phyloP scores from a whole-genome alignment of 192 early-diverging fungal genomes.

The Geranomyces michiganensis region DNA sequence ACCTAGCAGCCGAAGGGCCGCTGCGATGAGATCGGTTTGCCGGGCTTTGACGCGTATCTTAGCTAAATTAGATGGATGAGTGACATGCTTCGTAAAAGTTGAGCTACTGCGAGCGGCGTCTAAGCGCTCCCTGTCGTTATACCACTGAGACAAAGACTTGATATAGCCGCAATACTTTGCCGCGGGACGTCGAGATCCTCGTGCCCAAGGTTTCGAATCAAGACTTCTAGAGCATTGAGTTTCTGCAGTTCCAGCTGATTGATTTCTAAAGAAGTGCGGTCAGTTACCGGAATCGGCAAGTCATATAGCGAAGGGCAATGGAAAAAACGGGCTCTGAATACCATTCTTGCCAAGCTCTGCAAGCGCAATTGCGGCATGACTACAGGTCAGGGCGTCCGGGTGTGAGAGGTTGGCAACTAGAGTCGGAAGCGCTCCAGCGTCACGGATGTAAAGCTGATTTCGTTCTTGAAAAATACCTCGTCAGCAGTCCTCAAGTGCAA shows the following conservation, averaged over 20 bases:
- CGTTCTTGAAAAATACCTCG: conserved; percentile 36
- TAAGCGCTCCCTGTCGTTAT: conserved; percentile 1
- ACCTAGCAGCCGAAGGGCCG: conserved; percentile 43
- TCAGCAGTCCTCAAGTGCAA: too few relatives aligned
- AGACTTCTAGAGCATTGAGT: conserved; percentile 41
- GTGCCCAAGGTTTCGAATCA: conserved; percentile 45
- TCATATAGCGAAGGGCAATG: neutral
- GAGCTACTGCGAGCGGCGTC: neutral
- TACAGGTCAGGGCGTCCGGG: conserved; percentile 37
- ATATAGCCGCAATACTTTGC: conserved; percentile 46
- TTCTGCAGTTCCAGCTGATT: conserved; percentile 58
- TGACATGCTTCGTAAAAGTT: conserved; percentile 16
- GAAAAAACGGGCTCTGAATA: too few relatives aligned
- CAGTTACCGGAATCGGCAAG: too few relatives aligned
- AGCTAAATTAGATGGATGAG: conserved; percentile 25
- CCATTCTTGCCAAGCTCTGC: conserved; percentile 52
- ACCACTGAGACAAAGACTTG: conserved; percentile 53
- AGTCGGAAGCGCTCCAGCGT: conserved; percentile 42
- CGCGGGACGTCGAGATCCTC: conserved; percentile 51
- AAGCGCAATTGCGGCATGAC: conserved; percentile 49
- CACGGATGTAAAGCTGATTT: conserved; percentile 45
- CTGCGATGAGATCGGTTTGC: conserved; percentile 34
- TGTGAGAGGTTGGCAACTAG: conserved; percentile 37
- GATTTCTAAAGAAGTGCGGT: conserved; percentile 41
- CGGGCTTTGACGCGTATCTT: conserved; percentile 49